These are phyloP conservation scores for Dactylis glomerata DNA, from an alignment of 176 grass and related monocot species.

Conservation along the genomic window DNA sequence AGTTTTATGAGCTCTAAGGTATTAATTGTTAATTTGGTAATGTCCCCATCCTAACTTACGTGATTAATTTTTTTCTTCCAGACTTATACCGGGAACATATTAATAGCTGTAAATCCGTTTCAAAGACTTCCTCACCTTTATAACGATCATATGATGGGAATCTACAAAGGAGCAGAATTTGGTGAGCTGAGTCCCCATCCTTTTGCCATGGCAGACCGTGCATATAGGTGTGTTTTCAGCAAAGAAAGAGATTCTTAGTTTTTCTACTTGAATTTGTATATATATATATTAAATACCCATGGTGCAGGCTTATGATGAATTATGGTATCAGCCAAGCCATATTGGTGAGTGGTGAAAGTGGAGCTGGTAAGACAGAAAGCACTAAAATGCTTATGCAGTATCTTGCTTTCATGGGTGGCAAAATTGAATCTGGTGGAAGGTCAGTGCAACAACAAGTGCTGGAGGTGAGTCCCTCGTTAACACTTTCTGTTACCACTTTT, in stretches of 20 bases:
- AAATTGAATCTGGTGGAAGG: constrained; percentile 57
- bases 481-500: constrained; percentile 4
- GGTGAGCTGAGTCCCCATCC: constrained; percentile 94
- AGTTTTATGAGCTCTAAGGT: constrained; percentile 16
- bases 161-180: constrained; percentile 85
- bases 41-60: constrained; percentile 12
- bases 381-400: constrained; percentile 93
- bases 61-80: constrained; percentile 36
- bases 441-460: constrained; percentile 86
- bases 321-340: constrained; percentile 72
- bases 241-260: constrained; percentile 10
- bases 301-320: constrained; percentile 73
- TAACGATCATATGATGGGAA: constrained; percentile 94
- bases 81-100: constrained; percentile 94
- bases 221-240: constrained; percentile 69
- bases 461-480: constrained; percentile 45
- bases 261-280: constrained; percentile 18
- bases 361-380: constrained; percentile 91
- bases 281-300: constrained; percentile 12
- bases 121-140: constrained; percentile 91
- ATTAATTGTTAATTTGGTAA: constrained; percentile 1
- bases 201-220: constrained; percentile 88
- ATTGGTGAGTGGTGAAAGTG: constrained; percentile 89
- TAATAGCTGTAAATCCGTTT: constrained; percentile 98
- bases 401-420: constrained; percentile 88